A percentile compares a stretch with the other conserved stretches of the same genome.
These are phyloP conservation scores for Agrostemma githago DNA, from an alignment of 148 eudicot species.

Conservation along the genomic window DNA sequence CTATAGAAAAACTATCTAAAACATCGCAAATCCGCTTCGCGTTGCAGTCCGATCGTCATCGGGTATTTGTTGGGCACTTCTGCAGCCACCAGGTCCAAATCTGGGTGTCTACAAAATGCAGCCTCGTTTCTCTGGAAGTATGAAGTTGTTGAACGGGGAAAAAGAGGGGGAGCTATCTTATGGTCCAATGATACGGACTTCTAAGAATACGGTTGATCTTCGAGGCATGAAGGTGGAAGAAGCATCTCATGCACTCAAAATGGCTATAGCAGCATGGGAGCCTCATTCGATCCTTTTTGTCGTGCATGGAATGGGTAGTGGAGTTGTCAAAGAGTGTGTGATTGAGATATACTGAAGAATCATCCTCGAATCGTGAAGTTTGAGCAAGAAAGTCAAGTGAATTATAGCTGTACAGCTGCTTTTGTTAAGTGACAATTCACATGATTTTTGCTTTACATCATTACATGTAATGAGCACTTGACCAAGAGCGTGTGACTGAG, in stretches of 20 bases:
- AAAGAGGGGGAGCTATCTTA: constrained; percentile 39
- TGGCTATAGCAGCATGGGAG: constrained; percentile 61
- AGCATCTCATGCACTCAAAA: constrained; percentile 59
- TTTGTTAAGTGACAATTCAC: constrained; percentile 73
- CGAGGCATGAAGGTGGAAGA: constrained; percentile 86
- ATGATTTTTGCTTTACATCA: too few species aligned
- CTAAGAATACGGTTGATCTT: constrained; percentile 77
- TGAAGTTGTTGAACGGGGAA: constrained; percentile 29
- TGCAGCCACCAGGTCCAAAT: too few species aligned
- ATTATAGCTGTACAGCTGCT: constrained; percentile 96
- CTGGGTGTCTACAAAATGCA: too few species aligned
- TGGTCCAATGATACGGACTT: constrained; percentile 66
- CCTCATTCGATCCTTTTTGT: constrained; percentile 63
- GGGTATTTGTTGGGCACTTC: too few species aligned
- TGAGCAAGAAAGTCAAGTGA: constrained; percentile 83
- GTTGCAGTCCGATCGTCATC: too few species aligned
- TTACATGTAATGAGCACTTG: too few species aligned
- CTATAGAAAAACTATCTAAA: too few species aligned
- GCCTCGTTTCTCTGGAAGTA: constrained; percentile 38
- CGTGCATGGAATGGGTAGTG: constrained; percentile 91
- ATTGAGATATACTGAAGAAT: constrained; percentile 54
- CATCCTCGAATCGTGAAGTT: constrained; percentile 72
- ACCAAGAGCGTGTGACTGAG: too few species aligned
- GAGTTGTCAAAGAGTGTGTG: constrained; percentile 62
- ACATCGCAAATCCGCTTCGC: too few species aligned